These are phyloP conservation scores for Suillus spraguei DNA, from an alignment of 768 basidiomycete genomes.

Conservation along the genomic window DNA sequence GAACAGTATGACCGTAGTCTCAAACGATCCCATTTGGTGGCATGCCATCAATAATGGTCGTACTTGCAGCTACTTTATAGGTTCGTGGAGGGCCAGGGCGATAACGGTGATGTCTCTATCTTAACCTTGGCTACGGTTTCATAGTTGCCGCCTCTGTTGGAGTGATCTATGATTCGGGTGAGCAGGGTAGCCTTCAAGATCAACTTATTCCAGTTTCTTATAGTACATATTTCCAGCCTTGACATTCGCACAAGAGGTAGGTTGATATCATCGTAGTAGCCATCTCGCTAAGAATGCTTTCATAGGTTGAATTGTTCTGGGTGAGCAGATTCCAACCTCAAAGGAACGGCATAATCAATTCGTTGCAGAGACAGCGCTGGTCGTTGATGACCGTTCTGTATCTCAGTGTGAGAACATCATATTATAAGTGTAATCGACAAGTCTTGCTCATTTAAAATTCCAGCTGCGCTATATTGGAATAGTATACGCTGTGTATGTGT, in stretches of 20 bases:
- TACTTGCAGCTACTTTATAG: background rate
- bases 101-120: background rate
- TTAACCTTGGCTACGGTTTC: background rate
- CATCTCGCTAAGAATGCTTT: background rate
- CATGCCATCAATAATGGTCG: background rate
- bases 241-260: background rate
- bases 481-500: background rate
- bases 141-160: background rate
- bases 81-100: background rate
- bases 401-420: background rate
- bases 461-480: background rate
- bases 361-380: background rate
- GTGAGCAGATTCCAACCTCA: background rate
- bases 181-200: background rate
- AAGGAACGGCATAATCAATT: background rate
- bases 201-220: background rate
- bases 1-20: background rate
- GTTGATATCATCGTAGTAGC: background rate
- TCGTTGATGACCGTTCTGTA: slow-evolving; percentile 2
- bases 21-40: background rate
- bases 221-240: background rate
- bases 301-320: background rate
- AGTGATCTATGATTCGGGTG: background rate
- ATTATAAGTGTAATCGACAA: background rate
- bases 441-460: background rate